Base-by-base conservation (phyloP, 2,329 filamentous ascomycete genomes). In the Aspergillus felis region DNA sequence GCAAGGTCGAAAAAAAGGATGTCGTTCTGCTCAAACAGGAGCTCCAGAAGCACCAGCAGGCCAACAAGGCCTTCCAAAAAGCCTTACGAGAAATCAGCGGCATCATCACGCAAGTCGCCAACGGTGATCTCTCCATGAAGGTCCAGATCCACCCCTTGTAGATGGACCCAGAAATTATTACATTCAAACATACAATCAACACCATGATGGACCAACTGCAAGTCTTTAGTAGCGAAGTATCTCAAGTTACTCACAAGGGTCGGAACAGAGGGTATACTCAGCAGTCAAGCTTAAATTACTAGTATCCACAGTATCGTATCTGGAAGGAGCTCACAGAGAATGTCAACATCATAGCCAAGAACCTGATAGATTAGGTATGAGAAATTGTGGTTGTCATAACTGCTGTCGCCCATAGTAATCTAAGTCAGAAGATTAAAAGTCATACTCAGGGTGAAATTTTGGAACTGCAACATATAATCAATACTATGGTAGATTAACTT, bases 171-270 rank as follows among this genome's bases (percentile, higher is more conserved):
- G 93, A 97, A 81, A 97, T 97, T 70, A 93, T 92, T 28, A 92
- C 91, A 8, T 97, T 97, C 82, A 97, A 97, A 79, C 88, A 91
- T 68, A 97, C 93, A 61, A 97, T 97, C 79, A 97, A 97, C 74
- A 95, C 90, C 65, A 97, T 97, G 93, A 96, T 97, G 86, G 93
- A 97, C 72, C 93, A 97, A 76, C 83, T 97, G 58, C 92, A 97
- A 73, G 90, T 95, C 59, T 97, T 97, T 75, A 93, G 93, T 63
- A 95, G 91, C 75, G 92, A 97, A 78, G 93, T 97, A 68, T 97
- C 93, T 35, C 88, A 91, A 65, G 87, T 97, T 65, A 93, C 93
- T 54, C 90, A 91, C 74, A 93, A 97, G 76, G 76, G 93, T 97
- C 79, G 93, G 93, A 66, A 97, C 93, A 12, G 92, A 97, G 74